phyloP scores from a whole-genome alignment of 2,329 filamentous ascomycete genomes.

The Xylaria sp. region DNA sequence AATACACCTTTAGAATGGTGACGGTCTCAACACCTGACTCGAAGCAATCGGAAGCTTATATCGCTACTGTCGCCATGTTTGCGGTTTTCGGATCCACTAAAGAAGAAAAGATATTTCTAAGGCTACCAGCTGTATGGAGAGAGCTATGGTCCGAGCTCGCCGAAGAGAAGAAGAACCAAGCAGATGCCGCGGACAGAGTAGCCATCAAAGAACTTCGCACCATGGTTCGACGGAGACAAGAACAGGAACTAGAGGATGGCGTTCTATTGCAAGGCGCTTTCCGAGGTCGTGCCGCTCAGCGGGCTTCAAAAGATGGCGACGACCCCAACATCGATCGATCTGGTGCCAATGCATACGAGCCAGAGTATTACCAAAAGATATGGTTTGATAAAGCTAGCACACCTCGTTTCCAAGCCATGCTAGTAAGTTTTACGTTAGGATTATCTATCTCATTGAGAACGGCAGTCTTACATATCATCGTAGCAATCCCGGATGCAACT shows the following conservation, averaged over 20 bases:
- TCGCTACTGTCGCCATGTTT: conserved; percentile 85
- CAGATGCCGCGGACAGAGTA: conserved; percentile 76
- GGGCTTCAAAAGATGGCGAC: conserved; percentile 58
- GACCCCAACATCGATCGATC: conserved; percentile 60
- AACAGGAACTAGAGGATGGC: conserved; percentile 77
- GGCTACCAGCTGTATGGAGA: conserved; percentile 82
- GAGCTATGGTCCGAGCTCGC: conserved; percentile 86
- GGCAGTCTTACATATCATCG: conserved; percentile 19
- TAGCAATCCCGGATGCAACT: conserved; percentile 77
- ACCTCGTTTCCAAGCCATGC: conserved; percentile 80
- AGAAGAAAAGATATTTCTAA: conserved; percentile 85
- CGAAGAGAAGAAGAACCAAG: conserved; percentile 73
- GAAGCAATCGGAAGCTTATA: conserved; percentile 87
- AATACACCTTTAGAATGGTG: conserved; percentile 78
- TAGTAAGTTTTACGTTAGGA: conserved; percentile 58
- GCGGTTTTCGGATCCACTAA: conserved; percentile 79
- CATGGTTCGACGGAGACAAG: conserved; percentile 74
- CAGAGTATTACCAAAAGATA: conserved; percentile 66
- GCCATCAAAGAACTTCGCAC: conserved; percentile 74
- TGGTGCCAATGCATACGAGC: conserved; percentile 53
- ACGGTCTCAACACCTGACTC: conserved; percentile 77
- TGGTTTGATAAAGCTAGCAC: conserved; percentile 69
- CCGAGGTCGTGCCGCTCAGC: conserved; percentile 65
- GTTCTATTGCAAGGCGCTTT: conserved; percentile 83
- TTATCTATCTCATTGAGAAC: neutral